Evolutionary conservation across 129 eudicot genomes (phyloP).

Genomic region (Deinandra increscens): DNA sequence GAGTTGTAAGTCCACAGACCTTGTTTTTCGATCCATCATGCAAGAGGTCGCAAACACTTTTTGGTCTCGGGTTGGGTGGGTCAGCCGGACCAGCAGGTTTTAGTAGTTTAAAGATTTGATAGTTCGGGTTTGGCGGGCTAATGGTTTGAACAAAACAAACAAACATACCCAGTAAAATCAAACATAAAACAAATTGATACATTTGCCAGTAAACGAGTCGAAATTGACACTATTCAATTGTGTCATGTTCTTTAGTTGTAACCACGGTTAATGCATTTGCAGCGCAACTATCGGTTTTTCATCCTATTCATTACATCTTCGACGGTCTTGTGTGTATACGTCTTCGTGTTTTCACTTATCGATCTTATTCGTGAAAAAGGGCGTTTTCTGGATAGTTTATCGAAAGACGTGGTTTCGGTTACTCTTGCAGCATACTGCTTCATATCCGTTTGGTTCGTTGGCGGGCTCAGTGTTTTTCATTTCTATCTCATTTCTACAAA

Average conservation of each 20-base stretch:
- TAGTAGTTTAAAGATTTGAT: neutral
- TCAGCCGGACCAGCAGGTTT: too few species aligned
- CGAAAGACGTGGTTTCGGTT: conserved; percentile 48
- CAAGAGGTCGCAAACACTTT: neutral
- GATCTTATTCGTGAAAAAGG: conserved; percentile 43
- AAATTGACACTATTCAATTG: too few species aligned
- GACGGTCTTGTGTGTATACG: conserved; percentile 60
- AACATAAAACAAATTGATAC: too few species aligned
- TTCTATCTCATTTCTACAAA: conserved; percentile 70
- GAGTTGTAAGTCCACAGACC: conserved; percentile 58
- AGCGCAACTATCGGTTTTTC: conserved; percentile 83
- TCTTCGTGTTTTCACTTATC: conserved; percentile 60
- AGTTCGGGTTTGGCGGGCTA: neutral
- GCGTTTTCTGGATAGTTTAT: conserved; percentile 37
- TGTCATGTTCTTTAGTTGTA: conserved; percentile 7
- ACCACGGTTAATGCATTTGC: conserved; percentile 36
- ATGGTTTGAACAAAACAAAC: neutral
- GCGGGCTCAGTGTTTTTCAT: conserved; percentile 81
- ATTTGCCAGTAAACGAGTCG: too few species aligned
- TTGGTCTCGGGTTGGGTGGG: neutral
- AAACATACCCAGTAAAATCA: too few species aligned
- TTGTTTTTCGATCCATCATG: neutral
- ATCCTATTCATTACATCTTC: conserved; percentile 61
- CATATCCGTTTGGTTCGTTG: conserved; percentile 76
- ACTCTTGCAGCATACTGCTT: conserved; percentile 56